These are phyloP conservation scores for Komagataea norvegica DNA, from an alignment of 1,139 yeast genomes.

Conservation along the genomic window DNA sequence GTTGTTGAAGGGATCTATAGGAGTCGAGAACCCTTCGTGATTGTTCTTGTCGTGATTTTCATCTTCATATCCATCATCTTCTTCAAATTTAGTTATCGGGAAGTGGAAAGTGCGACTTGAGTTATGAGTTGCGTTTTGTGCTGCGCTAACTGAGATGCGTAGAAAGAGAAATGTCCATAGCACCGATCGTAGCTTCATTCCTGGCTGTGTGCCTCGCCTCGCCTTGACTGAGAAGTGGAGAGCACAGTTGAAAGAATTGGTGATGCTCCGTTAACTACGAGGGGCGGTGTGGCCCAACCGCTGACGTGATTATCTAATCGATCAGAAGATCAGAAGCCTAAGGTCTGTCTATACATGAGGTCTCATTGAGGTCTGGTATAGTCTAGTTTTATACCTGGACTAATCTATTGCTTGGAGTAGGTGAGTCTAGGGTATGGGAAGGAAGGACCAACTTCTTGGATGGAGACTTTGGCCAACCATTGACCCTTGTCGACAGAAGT, in stretches of 20 bases:
- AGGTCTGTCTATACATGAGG: too few species aligned
- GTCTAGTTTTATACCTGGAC: too few species aligned
- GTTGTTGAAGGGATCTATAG: neutral
- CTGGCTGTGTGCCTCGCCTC: too few species aligned
- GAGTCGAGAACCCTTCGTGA: neutral
- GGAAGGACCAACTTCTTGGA: slow-evolving; percentile 91
- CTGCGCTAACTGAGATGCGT: neutral
- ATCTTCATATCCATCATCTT: neutral
- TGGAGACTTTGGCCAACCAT: slow-evolving; percentile 91
- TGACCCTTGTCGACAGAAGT: slow-evolving; percentile 82
- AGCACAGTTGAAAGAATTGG: too few species aligned
- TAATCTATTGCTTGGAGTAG: slow-evolving; percentile 33
- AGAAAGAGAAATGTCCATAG: neutral
- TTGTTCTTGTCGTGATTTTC: neutral
- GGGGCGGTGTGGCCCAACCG: too few species aligned
- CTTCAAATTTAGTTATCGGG: neutral
- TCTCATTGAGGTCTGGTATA: too few species aligned
- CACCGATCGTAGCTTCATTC: neutral
- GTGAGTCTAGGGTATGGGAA: slow-evolving; percentile 72
- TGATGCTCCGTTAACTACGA: too few species aligned
- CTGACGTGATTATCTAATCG: too few species aligned
- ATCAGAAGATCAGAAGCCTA: too few species aligned
- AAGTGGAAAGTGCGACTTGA: neutral
- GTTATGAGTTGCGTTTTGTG: neutral
- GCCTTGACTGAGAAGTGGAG: too few species aligned